Base-by-base conservation (phyloP, 2,329 filamentous ascomycete species). In the Monosporascus ibericus region DNA sequence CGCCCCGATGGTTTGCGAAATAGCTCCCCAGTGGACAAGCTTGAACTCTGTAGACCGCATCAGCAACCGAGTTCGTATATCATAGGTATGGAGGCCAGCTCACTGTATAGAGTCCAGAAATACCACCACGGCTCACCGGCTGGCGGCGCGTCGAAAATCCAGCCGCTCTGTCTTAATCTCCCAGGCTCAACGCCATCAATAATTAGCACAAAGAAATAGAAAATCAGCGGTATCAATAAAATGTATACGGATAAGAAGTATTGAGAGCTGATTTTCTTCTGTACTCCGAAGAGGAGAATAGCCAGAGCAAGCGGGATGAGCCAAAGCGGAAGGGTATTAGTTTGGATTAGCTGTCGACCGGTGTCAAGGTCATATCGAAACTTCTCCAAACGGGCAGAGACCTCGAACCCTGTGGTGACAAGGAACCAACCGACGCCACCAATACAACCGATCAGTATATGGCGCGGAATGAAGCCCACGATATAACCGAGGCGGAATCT, bases 391-490 rank as follows among this genome's bases (percentile, higher is more conserved):
- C 92, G 84, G 24, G 92, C 92, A 22, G 92, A 95, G 8, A 99
- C 92, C 65, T 97, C 92, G 52, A 99, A 83, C 24, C 91, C 94
- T 6, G 94, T 99, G 49, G 90, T 84, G 48, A 96, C 77, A 20
- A 99, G 77, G 70, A 99, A 99, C 80, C 91, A 96, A 5, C 94
- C 94, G 8, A 99, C 94, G 56, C 94, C 94, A 44, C 94, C 94
- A 60, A 99, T 97, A 65, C 94, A 99, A 51, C 94, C 94, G 56
- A 96, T 95, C 34, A 99, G 75, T 60, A 99, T 99, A 62, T 96
- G 92, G 44, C 94, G 84, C 5, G 94, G 94, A 61, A 99, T 97
- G 72, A 99, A 99, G 54, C 92, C 94, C 55, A 97, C 91, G 56
- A 99, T 82, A 56, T 92, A 95, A 34, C 94, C 94, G 50, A 97